Base-by-base conservation (phyloP, 805 yeast genomes). In the Myxozyma monticola region DNA sequence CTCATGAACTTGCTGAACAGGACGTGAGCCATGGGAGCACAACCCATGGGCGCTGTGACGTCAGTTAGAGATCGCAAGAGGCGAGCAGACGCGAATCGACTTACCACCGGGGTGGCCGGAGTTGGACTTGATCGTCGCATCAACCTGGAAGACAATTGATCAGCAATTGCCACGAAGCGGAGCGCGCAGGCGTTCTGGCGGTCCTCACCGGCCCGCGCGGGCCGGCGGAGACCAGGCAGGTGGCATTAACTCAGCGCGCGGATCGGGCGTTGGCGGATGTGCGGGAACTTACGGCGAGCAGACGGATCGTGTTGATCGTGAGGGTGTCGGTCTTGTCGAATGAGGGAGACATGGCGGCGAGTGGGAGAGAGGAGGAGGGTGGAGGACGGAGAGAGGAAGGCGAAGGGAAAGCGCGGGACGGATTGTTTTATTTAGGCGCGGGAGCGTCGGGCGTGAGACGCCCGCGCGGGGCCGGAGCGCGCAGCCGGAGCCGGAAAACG, bases 1-100 rank as follows among this genome's bases (percentile, higher is more conserved):
- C 74, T 84, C 85, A 90, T 77, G 67, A 80, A 80, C 70, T 81
- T 78, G 64, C 71, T 70, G 81, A 84, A 88, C 59, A 91, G 70
- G 49, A 82, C 84, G 72, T 91, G 97, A 57, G 97, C 96, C 54
- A 90, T 84, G 39, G 97, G 96, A 15, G 99, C 97, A 73, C 91
- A 76, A 59, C 98, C 98, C 80, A 91, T 82, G 65, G 98, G 98
- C 46, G 99, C 98, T 52, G n/a, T 21, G 25, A 37, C 24, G 21
- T 20, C 24, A 20, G 33, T 49, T 29, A 48, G 52, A 35, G 38
- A 21, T 17, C 4, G 10, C 10, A 30, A 6, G 28, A 10, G 21
- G 25, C 17, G 7, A 38, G 44, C 15, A 28, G 29, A n/a, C 28
- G 17, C 43, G 26, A 15, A 18, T 10, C 20, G 3, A 37, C 60